These are phyloP conservation scores for Gardenia jasminoides DNA, from an alignment of 257 asterid species.

Conservation along the genomic window DNA sequence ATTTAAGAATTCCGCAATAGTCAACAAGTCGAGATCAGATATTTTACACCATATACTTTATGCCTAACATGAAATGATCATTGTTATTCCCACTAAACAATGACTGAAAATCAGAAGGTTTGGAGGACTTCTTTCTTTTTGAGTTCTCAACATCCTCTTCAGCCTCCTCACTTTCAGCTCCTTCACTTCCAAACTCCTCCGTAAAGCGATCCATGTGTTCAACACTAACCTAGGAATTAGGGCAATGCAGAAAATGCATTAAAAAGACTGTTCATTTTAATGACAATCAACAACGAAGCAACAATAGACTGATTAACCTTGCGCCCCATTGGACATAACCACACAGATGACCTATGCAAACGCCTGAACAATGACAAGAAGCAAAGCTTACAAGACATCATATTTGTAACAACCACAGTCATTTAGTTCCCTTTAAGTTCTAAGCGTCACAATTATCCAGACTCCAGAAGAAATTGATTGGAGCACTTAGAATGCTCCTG, in stretches of 20 bases:
- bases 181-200: conserved; percentile 72
- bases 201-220: conserved; percentile 73
- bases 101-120: conserved; percentile 79
- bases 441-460: neutral
- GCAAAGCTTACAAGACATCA: neutral
- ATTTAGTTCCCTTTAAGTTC: neutral
- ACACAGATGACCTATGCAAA: neutral
- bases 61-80: conserved; percentile 86
- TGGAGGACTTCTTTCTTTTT: conserved; percentile 47
- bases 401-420: neutral
- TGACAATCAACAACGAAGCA: neutral
- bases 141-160: conserved; percentile 44
- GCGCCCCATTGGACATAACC: neutral
- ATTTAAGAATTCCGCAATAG: neutral
- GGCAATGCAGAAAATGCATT: conserved; percentile 11
- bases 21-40: conserved; percentile 2
- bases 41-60: conserved; percentile 76
- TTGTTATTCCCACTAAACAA: conserved; percentile 72
- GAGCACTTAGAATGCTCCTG: too few relatives aligned
- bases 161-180: conserved; percentile 43
- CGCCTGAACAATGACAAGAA: neutral
- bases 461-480: too few relatives aligned
- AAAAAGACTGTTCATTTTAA: neutral
- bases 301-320: neutral
- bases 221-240: conserved; percentile 49